Conservation (phyloP, 495 filamentous ascomycete species). For the Lineolata rhizophorae region DNA sequence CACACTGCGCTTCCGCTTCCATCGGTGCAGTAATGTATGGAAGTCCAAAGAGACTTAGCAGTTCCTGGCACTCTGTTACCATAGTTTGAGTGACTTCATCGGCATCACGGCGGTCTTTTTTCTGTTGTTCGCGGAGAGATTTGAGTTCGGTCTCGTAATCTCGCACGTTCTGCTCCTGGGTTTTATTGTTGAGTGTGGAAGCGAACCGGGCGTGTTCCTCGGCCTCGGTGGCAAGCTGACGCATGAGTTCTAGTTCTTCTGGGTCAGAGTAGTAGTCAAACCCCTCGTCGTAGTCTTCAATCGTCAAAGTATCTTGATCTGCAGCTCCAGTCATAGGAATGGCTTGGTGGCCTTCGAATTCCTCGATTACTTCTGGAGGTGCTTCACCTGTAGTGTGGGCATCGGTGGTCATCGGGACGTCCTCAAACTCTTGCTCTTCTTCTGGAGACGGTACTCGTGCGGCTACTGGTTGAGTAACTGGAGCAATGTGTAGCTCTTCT, state of each 20-base stretch:
- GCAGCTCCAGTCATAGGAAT: conserved; percentile 11
- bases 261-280: conserved; percentile 50
- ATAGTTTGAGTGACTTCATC: conserved; percentile 90
- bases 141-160: conserved; percentile 76
- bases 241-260: conserved; percentile 75
- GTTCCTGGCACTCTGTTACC: conserved; percentile 83
- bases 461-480: conserved; percentile 1
- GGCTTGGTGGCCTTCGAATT: too few species aligned
- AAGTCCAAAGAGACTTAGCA: conserved; percentile 74
- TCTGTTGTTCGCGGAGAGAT: conserved; percentile 74
- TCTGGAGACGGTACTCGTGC: conserved; percentile 22
- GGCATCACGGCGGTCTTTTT: conserved; percentile 83
- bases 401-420: conserved; percentile 14
- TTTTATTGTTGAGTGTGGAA: conserved; percentile 54
- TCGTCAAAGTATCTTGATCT: conserved; percentile 7
- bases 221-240: conserved; percentile 64
- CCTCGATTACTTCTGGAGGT: too few species aligned
- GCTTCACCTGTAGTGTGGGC: not conserved
- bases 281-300: conserved; percentile 17
- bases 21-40: conserved; percentile 95
- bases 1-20: conserved; percentile 98
- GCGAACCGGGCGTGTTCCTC: conserved; percentile 89
- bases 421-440: conserved; percentile 33
- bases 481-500: too few species aligned
- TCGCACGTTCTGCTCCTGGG: conserved; percentile 35